phyloP scores from a whole-genome alignment of 176 grass and related monocot genomes.

The Carex scoparia region DNA sequence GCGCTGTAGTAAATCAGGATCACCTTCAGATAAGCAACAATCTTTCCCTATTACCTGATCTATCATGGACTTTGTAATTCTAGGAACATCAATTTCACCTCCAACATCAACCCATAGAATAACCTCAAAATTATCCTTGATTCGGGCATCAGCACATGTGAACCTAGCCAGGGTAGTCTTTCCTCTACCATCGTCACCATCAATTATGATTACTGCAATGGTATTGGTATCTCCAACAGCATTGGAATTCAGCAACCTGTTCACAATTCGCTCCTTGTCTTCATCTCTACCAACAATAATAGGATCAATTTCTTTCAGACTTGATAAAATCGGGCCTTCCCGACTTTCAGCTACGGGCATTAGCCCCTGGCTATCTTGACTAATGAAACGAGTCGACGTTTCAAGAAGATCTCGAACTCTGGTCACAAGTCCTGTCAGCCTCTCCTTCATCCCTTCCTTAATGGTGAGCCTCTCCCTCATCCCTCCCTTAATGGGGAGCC shows the following conservation, averaged over 20 bases:
- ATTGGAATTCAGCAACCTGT: neutral
- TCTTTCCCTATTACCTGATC: slow-evolving; percentile 4
- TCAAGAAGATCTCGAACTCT: neutral
- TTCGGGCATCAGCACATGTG: neutral
- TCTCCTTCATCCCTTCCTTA: neutral
- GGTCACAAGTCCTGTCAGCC: too few relatives aligned
- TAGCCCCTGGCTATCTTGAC: neutral
- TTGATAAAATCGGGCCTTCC: neutral
- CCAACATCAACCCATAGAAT: neutral
- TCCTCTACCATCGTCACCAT: neutral
- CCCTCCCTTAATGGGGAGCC: too few relatives aligned
- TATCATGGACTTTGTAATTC: neutral
- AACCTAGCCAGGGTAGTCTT: neutral
- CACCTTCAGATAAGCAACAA: slow-evolving; percentile 1
- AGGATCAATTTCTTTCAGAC: neutral
- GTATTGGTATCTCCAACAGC: neutral
- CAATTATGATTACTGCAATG: neutral
- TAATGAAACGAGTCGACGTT: neutral
- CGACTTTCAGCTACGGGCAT: neutral
- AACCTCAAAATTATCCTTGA: neutral
- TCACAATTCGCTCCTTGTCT: neutral
- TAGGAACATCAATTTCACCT: neutral
- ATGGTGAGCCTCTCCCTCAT: neutral
- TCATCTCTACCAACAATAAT: neutral
- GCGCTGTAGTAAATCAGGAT: neutral